Conservation (phyloP, 129 eudicot species). For the Lonicera japonica region DNA sequence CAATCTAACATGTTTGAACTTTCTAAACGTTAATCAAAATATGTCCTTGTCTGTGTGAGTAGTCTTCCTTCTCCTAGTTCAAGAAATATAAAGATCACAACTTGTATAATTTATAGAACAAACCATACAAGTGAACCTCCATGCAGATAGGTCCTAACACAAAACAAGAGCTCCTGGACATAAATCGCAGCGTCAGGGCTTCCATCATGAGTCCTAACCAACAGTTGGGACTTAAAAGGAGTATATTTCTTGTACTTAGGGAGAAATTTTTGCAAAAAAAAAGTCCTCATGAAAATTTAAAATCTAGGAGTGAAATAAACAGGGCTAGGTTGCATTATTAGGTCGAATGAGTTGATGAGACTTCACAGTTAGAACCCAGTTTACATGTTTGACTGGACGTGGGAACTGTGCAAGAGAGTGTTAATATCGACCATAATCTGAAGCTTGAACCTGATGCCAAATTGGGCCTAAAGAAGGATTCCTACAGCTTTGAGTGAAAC, state of each 20-base stretch:
- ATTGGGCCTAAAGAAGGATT: too few species aligned
- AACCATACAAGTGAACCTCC: not conserved
- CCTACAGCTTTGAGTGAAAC: not conserved
- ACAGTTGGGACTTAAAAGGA: not conserved
- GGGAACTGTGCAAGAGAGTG: not conserved
- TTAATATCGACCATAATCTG: not conserved
- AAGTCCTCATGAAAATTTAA: not conserved
- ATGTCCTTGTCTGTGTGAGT: not conserved
- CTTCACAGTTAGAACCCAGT: not conserved
- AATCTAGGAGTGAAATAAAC: not conserved
- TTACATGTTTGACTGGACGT: not conserved
- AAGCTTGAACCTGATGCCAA: not conserved
- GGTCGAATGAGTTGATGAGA: too few species aligned
- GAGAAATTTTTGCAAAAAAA: not conserved
- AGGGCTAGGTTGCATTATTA: not conserved
- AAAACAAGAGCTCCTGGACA: slow-evolving; percentile 1
- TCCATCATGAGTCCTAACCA: not conserved
- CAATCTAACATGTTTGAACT: not conserved
- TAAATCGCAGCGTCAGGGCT: not conserved
- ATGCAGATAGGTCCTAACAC: not conserved
- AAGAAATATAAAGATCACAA: not conserved
- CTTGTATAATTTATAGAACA: not conserved
- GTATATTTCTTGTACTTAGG: not conserved
- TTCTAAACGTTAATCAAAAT: not conserved
- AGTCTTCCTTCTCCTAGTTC: not conserved